phyloP scores from a whole-genome alignment of 306 rosid species.

The Gleditsia sinensis region DNA sequence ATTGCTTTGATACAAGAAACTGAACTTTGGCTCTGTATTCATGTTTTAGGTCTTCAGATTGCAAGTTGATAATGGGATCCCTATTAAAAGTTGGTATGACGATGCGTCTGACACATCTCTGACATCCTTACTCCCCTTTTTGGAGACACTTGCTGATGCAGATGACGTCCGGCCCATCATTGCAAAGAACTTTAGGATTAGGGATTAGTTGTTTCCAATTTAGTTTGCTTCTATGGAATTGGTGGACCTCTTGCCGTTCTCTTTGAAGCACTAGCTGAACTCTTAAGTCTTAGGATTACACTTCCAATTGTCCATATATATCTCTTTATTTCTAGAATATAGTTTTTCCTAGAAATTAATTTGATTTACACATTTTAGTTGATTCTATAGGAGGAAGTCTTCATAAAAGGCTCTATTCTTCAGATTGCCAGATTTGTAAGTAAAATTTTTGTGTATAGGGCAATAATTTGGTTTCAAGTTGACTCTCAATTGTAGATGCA shows the following conservation, averaged over 20 bases:
- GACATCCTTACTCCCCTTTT: neutral
- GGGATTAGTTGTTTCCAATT: neutral
- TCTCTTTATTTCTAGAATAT: neutral
- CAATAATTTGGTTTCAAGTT: neutral
- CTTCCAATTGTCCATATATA: conserved; percentile 9
- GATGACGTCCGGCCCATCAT: conserved; percentile 11
- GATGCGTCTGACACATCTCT: neutral
- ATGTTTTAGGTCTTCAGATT: conserved; percentile 59
- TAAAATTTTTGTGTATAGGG: neutral
- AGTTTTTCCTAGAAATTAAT: neutral
- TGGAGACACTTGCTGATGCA: neutral
- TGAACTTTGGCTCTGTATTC: conserved; percentile 27
- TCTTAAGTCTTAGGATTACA: conserved; percentile 5
- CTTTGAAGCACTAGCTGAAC: neutral
- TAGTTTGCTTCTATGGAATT: neutral
- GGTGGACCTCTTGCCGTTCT: too few relatives aligned
- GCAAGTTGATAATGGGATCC: conserved; percentile 17
- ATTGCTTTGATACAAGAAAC: conserved; percentile 5
- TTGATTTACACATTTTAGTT: too few relatives aligned
- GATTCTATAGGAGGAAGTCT: neutral
- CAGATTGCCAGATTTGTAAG: neutral
- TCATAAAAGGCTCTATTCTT: neutral
- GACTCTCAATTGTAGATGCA: neutral
- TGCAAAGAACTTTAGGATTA: neutral
- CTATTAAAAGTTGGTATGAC: neutral